These are phyloP conservation scores for Leccinum subfulvum DNA, from an alignment of 1,284 basidiomycete species.

Conservation along the genomic window DNA sequence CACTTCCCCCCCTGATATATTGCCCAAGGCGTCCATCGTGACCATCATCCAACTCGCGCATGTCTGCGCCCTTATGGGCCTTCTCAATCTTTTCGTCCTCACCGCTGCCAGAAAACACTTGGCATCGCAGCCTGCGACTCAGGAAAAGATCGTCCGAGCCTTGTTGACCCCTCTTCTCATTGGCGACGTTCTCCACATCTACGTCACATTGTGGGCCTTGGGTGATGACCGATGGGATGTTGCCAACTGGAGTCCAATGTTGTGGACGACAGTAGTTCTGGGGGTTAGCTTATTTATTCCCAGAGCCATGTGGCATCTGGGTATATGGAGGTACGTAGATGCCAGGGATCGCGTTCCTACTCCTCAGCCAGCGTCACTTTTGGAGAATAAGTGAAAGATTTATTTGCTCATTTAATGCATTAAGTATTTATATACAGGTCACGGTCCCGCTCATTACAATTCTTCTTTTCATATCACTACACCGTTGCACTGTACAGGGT, in stretches of 20 bases:
- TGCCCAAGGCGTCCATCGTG: constrained; percentile 64
- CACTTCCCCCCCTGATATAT: constrained; percentile 43
- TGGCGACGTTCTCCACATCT: constrained; percentile 65
- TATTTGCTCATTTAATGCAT: constrained; percentile 29
- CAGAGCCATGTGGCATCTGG: constrained; percentile 68
- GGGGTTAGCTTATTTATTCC: constrained; percentile 67
- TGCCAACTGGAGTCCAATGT: constrained; percentile 59
- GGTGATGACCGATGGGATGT: constrained; percentile 65
- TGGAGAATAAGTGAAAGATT: constrained; percentile 20
- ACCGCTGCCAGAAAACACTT: constrained; percentile 59
- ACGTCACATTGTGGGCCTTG: constrained; percentile 68
- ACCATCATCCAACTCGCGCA: constrained; percentile 71
- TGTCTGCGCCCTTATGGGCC: constrained; percentile 68
- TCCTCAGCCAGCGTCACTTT: neutral
- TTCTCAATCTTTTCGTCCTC: constrained; percentile 67
- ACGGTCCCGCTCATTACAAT: constrained; percentile 4
- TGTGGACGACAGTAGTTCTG: constrained; percentile 64
- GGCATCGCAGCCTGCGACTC: constrained; percentile 53
- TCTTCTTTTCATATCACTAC: constrained; percentile 3
- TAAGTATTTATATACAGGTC: constrained; percentile 5
- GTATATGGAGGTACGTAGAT: constrained; percentile 70
- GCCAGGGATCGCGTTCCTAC: constrained; percentile 45
- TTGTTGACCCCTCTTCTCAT: constrained; percentile 65
- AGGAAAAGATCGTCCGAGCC: constrained; percentile 65
- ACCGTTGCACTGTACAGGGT: constrained; percentile 9